Percentiles rank a stretch among this genome's conserved stretches.
phyloP scores from a whole-genome alignment of 805 yeast genomes.

The Ogataea chonburiensis region DNA sequence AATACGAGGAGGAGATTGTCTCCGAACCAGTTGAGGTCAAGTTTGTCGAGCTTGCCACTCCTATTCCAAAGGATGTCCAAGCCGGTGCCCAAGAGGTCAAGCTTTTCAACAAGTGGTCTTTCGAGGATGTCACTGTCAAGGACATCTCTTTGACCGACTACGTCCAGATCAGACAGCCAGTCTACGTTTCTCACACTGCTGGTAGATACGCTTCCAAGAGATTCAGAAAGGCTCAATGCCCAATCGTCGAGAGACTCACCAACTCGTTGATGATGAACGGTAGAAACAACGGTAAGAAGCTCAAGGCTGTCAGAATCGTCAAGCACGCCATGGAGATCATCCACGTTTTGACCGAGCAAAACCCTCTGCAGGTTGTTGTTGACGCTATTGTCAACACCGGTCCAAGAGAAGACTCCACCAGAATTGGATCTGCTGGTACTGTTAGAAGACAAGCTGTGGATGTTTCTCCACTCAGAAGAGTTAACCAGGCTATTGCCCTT shows the following conservation, averaged over 20 bases:
- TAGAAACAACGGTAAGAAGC: slow-evolving; percentile 99
- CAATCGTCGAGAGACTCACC: slow-evolving; percentile 98
- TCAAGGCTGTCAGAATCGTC: slow-evolving; percentile 99
- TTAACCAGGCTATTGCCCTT: slow-evolving; percentile 97
- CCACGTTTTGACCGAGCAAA: slow-evolving; percentile 94
- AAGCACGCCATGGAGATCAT: slow-evolving; percentile 99
- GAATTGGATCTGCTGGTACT: slow-evolving; percentile 99
- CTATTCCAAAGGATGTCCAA: slow-evolving; percentile 95
- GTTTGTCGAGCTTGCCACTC: slow-evolving; percentile 85
- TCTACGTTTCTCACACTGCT: slow-evolving; percentile 97
- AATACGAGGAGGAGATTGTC: slow-evolving; percentile 63
- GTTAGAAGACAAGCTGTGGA: slow-evolving; percentile 99
- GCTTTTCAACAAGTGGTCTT: slow-evolving; percentile 99
- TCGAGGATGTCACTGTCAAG: slow-evolving; percentile 95
- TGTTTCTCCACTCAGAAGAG: slow-evolving; percentile 99
- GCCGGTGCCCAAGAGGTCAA: slow-evolving; percentile 94
- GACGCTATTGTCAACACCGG: slow-evolving; percentile 99
- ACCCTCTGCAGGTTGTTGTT: slow-evolving; percentile 99
- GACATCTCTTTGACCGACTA: slow-evolving; percentile 98
- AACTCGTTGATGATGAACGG: slow-evolving; percentile 99
- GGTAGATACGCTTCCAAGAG: slow-evolving; percentile 99
- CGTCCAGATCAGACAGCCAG: slow-evolving; percentile 97
- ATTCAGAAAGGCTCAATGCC: slow-evolving; percentile 99
- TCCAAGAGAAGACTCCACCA: slow-evolving; percentile 99
- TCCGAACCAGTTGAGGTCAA: slow-evolving; percentile 80